These are phyloP conservation scores for Podospora pseudoanserina DNA, from an alignment of 495 filamentous ascomycete genomes.

Conservation along the genomic window DNA sequence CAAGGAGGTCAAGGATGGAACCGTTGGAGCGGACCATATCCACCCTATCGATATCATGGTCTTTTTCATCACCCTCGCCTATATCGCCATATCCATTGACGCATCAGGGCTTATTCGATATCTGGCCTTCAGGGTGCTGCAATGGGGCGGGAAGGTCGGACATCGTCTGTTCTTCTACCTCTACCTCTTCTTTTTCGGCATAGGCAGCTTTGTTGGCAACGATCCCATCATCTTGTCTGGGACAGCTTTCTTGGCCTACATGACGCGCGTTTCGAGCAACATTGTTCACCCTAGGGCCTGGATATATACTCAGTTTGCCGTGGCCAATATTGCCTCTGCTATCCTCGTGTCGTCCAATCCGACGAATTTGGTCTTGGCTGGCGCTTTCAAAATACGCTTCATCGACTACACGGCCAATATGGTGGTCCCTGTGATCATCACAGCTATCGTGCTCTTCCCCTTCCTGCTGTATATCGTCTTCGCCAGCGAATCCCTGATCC, in stretches of 20 bases:
- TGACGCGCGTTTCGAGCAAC: constrained; percentile 66
- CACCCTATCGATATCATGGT: constrained; percentile 61
- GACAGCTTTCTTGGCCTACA: constrained; percentile 66
- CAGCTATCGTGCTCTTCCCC: constrained; percentile 60
- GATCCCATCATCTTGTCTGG: constrained; percentile 67
- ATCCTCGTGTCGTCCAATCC: constrained; percentile 69
- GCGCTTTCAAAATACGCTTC: constrained; percentile 64
- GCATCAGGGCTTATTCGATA: constrained; percentile 64
- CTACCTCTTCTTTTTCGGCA: constrained; percentile 62
- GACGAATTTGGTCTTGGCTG: constrained; percentile 67
- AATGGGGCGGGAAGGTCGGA: constrained; percentile 57
- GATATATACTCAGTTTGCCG: constrained; percentile 65
- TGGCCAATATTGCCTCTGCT: constrained; percentile 65
- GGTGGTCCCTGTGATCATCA: constrained; percentile 62
- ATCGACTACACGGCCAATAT: constrained; percentile 66
- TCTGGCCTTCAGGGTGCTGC: constrained; percentile 64
- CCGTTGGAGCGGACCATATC: constrained; percentile 57
- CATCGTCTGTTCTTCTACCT: constrained; percentile 64
- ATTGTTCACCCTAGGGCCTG: constrained; percentile 63
- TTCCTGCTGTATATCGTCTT: constrained; percentile 64
- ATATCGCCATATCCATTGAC: constrained; percentile 71
- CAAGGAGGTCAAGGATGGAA: constrained; percentile 59
- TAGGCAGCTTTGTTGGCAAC: constrained; percentile 65
- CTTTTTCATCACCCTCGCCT: constrained; percentile 67
- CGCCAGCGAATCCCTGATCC: constrained; percentile 57